Evolutionary conservation across 495 filamentous ascomycete genomes (phyloP).

Genomic region (Thermochaetoides thermophila): DNA sequence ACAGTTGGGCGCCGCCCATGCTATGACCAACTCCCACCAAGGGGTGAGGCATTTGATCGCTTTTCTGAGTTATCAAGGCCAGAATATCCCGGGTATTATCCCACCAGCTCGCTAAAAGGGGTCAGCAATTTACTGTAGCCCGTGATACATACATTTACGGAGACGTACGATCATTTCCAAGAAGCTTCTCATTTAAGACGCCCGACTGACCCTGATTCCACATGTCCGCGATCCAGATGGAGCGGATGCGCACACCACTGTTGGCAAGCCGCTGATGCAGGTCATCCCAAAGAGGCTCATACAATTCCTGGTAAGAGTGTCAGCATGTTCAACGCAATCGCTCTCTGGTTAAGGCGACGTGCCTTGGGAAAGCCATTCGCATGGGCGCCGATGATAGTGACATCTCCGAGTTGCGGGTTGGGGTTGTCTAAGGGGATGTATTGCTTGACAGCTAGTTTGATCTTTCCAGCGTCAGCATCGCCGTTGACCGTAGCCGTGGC

Average conservation of each 20-base stretch:
- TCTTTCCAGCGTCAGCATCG: conserved; percentile 47
- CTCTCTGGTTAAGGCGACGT: not conserved
- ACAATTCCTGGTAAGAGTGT: conserved; percentile 67
- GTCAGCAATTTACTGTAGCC: too few relatives aligned
- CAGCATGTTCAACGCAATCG: too few relatives aligned
- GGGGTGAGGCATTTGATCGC: conserved; percentile 68
- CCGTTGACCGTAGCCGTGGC: conserved; percentile 44
- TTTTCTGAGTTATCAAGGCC: conserved; percentile 75
- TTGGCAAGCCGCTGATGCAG: conserved; percentile 37
- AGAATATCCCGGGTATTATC: conserved; percentile 81
- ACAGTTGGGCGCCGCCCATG: conserved; percentile 46
- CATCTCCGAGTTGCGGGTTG: conserved; percentile 48
- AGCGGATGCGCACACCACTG: conserved; percentile 49
- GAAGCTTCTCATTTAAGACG: conserved; percentile 52
- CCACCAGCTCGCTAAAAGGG: conserved; percentile 54
- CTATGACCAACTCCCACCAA: conserved; percentile 86
- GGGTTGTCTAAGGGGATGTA: conserved; percentile 60
- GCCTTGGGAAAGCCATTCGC: conserved; percentile 88
- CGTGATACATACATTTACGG: too few relatives aligned
- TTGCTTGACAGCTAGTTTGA: conserved; percentile 66
- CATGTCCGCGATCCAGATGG: conserved; percentile 79
- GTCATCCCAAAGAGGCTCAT: conserved; percentile 79
- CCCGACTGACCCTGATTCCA: conserved; percentile 63
- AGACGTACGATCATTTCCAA: conserved; percentile 65
- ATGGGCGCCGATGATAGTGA: conserved; percentile 73